Percentiles rank a stretch among this genome's conserved stretches.
phyloP scores from a whole-genome alignment of 2,329 filamentous ascomycete genomes.

The Arthroderma uncinatum region DNA sequence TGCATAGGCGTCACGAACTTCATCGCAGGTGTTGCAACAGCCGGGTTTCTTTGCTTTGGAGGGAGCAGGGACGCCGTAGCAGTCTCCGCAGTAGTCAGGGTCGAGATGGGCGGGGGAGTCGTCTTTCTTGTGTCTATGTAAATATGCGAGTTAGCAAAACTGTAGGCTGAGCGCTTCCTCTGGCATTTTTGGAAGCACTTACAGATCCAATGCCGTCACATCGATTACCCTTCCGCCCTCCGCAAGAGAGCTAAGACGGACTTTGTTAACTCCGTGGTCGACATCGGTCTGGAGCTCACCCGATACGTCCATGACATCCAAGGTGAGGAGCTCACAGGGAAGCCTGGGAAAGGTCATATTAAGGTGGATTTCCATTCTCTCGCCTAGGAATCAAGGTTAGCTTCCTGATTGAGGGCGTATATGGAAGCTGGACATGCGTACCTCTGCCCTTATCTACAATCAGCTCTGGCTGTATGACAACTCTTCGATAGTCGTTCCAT shows the following conservation, averaged over 20 bases:
- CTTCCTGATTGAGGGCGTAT: background rate
- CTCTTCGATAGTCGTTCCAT: constrained; percentile 83
- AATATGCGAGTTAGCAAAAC: background rate
- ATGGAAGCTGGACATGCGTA: constrained; percentile 30
- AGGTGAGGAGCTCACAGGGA: constrained; percentile 86
- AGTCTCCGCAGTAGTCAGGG: constrained; percentile 83
- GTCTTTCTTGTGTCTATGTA: constrained; percentile 51
- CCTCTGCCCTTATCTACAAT: constrained; percentile 95
- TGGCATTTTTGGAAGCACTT: constrained; percentile 26
- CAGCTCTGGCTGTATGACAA: constrained; percentile 80
- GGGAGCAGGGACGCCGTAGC: constrained; percentile 75
- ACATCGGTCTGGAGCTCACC: constrained; percentile 94
- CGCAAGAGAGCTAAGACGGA: constrained; percentile 59
- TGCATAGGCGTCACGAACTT: constrained; percentile 91
- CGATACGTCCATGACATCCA: constrained; percentile 98
- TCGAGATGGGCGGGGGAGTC: constrained; percentile 67
- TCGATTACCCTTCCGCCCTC: constrained; percentile 72
- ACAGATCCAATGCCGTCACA: constrained; percentile 56
- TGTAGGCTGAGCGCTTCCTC: background rate
- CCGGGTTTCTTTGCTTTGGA: constrained; percentile 62
- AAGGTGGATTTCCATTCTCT: constrained; percentile 98
- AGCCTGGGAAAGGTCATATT: constrained; percentile 92
- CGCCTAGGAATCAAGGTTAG: constrained; percentile 44
- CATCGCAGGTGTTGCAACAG: constrained; percentile 94
- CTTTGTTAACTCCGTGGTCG: constrained; percentile 83